Base-by-base conservation (phyloP, 768 basidiomycete species). In the Lactarius deliciosus region DNA sequence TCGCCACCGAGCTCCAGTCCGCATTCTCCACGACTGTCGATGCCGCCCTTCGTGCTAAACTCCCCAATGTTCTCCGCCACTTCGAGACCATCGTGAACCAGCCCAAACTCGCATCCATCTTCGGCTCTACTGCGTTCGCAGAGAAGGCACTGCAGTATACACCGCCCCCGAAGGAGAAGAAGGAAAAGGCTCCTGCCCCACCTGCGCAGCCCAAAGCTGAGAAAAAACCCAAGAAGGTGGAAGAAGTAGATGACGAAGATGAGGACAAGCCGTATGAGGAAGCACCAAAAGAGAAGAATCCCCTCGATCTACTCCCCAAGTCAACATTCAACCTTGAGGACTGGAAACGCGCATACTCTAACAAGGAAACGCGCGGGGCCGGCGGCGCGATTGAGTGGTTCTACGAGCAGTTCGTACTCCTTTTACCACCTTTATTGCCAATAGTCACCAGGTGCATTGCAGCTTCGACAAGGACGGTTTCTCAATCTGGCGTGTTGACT, bases 261-360 rank as follows among this genome's bases (percentile, higher is more conserved):
- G 94, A 95, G 6, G 90, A 89, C 65, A 77, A 83, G 56, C 86
- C 90, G 32, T 87, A 89, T 28, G 72, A 68, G 61, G 86, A 85
- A 59, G 94, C 91, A 78, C 93, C 96, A 71, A 96, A 96, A 77
- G 84, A 79, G 64, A 95, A 96, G 86, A 96, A 97, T 84, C 96
- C 96, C 32, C 87, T 96, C 61, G 96, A 97, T 70, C 83, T 85
- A 68, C 86, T 98, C 47, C 94, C 94, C 72, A 96, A 92, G 79
- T 90, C 91, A 13, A 79, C 84, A 6, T 87, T 92, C 79, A 94
- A 94, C 81, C 86, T 94, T 64, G 91, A 96, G 77, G 94, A 98
- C 79, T 97, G 94, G 94, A 98, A 98, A 78, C 89, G 93, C 55
- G 90, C 91, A 54, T 99, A 98, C 83, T 97, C 95, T 73, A 98